A percentile compares a stretch with the other conserved stretches of the same genome.
phyloP scores from a whole-genome alignment of 2,329 filamentous ascomycete species.

The Alternaria arbusti region DNA sequence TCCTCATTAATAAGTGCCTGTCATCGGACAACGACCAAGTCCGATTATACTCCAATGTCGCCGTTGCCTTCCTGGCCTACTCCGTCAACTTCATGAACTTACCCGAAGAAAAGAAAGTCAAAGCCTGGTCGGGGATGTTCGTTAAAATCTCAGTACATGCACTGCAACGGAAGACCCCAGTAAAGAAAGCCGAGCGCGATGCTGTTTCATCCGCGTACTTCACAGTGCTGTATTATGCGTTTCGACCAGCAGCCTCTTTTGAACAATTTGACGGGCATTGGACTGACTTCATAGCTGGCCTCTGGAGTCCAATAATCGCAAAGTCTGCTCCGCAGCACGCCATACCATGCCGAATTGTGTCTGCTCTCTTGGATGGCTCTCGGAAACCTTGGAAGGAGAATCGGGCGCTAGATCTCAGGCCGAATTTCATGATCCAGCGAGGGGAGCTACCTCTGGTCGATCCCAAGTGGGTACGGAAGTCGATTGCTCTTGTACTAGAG shows the following conservation, averaged over 20 bases:
- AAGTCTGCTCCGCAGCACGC: conserved; percentile 29
- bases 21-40: conserved; percentile 72
- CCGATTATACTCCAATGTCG: conserved; percentile 75
- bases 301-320: conserved; percentile 57
- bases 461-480: conserved; percentile 83
- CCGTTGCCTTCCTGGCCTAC: conserved; percentile 86
- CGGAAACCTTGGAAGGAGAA: conserved; percentile 75
- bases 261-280: conserved; percentile 77
- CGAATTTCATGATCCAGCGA: conserved; percentile 54
- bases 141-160: conserved; percentile 35
- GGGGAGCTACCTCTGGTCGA: conserved; percentile 87
- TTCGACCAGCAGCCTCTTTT: conserved; percentile 72
- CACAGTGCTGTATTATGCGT: conserved; percentile 53
- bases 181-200: conserved; percentile 68
- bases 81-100: conserved; percentile 64
- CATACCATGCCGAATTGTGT: conserved; percentile 67
- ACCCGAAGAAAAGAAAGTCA: conserved; percentile 51
- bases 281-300: conserved; percentile 72
- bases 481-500: conserved; percentile 69
- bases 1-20: conserved; percentile 81
- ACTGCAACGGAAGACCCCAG: conserved; percentile 59
- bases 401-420: conserved; percentile 66
- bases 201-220: conserved; percentile 74
- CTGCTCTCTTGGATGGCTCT: conserved; percentile 70
- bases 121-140: conserved; percentile 48